Evolutionary conservation across 129 eudicot species (phyloP).

Genomic region (Flaveria bidentis): DNA sequence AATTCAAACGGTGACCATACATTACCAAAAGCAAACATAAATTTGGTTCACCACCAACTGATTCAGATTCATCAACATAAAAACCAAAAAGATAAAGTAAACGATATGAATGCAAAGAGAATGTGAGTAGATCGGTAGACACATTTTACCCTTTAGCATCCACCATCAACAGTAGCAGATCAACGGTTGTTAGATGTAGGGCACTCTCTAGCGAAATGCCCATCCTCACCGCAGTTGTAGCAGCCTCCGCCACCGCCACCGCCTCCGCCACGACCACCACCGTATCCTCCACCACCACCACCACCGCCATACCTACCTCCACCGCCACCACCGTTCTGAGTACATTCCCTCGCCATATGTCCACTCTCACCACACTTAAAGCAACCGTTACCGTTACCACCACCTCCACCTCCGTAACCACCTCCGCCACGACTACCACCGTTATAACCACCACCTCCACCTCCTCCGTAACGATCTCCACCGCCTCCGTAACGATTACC

Average conservation of each 20-base stretch:
- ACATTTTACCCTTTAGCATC: conserved; percentile 30
- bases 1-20: conserved; percentile 24
- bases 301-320: conserved; percentile 45
- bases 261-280: conserved; percentile 49
- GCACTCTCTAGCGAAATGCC: conserved; percentile 72
- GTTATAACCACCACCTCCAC: conserved; percentile 39
- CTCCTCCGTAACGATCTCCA: conserved; percentile 36
- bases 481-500: conserved; percentile 35
- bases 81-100: conserved; percentile 18
- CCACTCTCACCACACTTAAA: conserved; percentile 48
- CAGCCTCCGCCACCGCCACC: conserved; percentile 70
- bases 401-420: conserved; percentile 60
- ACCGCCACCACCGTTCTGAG: conserved; percentile 47
- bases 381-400: conserved; percentile 38
- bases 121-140: conserved; percentile 19
- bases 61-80: conserved; percentile 34
- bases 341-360: conserved; percentile 50
- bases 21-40: conserved; percentile 32
- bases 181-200: conserved; percentile 52
- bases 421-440: conserved; percentile 33
- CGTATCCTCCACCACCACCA: conserved; percentile 31
- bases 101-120: not conserved
- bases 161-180: not conserved
- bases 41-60: conserved; percentile 41
- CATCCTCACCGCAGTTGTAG: conserved; percentile 68